Evolutionary conservation across 768 basidiomycete genomes (phyloP).

Genomic region (Tricholoma sp.): DNA sequence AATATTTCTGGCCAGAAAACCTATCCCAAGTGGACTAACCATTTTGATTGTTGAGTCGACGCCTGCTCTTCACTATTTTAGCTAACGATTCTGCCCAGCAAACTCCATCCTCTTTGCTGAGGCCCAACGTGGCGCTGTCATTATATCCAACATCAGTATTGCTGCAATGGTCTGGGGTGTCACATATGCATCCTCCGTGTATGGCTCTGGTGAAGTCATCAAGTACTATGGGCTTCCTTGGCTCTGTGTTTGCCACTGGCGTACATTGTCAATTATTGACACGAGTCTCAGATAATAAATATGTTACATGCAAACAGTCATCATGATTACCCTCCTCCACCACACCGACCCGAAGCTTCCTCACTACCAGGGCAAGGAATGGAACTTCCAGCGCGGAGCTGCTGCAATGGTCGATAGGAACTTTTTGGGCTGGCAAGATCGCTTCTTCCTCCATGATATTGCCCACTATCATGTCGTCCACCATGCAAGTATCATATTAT

Average conservation of each 20-base stretch:
- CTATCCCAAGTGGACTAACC: conserved; percentile 60
- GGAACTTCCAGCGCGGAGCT: conserved; percentile 61
- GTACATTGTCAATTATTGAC: no score
- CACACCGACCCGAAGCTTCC: conserved; percentile 58
- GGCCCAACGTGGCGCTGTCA: conserved; percentile 45
- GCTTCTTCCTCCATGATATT: conserved; percentile 64
- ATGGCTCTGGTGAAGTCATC: conserved; percentile 34
- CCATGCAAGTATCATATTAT: conserved; percentile 33
- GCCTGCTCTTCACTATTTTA: background rate
- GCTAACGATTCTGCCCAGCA: conserved; percentile 27
- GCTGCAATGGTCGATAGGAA: conserved; percentile 54
- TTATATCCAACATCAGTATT: conserved; percentile 57
- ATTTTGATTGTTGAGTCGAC: conserved; percentile 51
- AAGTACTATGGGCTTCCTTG: conserved; percentile 52
- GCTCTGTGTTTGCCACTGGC: conserved; percentile 53
- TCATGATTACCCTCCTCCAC: conserved; percentile 59
- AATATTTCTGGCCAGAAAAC: conserved; percentile 58
- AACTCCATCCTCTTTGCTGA: conserved; percentile 53
- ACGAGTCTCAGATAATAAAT: no score
- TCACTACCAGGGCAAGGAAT: conserved; percentile 52
- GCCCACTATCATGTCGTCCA: conserved; percentile 63
- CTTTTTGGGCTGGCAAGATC: conserved; percentile 59
- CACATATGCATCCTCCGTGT: conserved; percentile 28
- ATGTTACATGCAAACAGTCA: conserved; percentile 28
- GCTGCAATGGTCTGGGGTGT: conserved; percentile 40